Conservation (phyloP, 768 basidiomycete species). For the Mycena chlorophos region DNA sequence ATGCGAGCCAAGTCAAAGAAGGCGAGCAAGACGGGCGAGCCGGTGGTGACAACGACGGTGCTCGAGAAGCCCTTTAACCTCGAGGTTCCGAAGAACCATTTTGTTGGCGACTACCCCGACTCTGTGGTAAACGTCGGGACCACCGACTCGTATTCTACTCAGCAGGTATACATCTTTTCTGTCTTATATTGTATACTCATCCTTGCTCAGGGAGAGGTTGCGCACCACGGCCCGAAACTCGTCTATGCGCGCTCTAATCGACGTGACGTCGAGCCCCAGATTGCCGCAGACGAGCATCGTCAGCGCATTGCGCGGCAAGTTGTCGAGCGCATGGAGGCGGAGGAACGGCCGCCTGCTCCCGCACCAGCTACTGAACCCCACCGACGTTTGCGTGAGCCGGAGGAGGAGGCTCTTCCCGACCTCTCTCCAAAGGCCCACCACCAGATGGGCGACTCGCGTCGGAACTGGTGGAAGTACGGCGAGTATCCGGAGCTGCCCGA, state of each 20-base stretch:
- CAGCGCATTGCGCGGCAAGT: background rate
- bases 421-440: background rate
- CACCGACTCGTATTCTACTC: background rate
- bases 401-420: background rate
- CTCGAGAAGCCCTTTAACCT: background rate
- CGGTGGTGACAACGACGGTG: background rate
- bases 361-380: background rate
- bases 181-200: background rate
- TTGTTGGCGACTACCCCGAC: background rate
- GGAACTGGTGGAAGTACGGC: background rate
- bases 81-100: background rate
- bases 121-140: background rate
- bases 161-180: background rate
- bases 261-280: background rate
- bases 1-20: background rate
- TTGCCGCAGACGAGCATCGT: background rate
- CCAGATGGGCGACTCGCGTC: background rate
- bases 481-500: background rate
- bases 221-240: background rate
- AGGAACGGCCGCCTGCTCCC: background rate
- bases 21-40: background rate
- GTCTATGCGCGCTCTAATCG: background rate
- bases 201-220: background rate
- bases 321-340: background rate
- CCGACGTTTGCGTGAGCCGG: background rate